Conservation (phyloP, 192 early-diverging fungal genomes). For the Coemansia sp. region DNA sequence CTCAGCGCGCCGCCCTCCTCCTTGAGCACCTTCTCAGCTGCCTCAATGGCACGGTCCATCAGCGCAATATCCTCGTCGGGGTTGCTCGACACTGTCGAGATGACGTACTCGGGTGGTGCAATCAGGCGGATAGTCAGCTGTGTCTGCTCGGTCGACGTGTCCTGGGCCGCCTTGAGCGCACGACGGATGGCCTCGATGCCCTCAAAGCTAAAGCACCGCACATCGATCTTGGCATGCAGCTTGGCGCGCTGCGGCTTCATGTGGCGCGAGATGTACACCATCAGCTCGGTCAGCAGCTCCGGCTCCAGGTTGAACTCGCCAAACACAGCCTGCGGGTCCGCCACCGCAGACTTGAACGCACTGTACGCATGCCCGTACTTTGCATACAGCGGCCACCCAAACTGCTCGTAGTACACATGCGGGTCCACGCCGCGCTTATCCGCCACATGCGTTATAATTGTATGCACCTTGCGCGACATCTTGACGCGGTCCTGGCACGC, state of each 20-base stretch:
- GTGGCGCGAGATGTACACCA: slow-evolving; percentile 82
- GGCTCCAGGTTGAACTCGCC: slow-evolving; percentile 69
- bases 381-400: slow-evolving; percentile 94
- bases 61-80: slow-evolving; percentile 80
- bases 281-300: slow-evolving; percentile 68
- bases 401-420: slow-evolving; percentile 76
- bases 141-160: slow-evolving; percentile 70
- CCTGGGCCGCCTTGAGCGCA: slow-evolving; percentile 86
- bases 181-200: slow-evolving; percentile 95
- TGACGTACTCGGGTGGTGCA: slow-evolving; percentile 92
- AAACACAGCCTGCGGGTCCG: slow-evolving; percentile 83
- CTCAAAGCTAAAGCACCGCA: slow-evolving; percentile 90
- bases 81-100: slow-evolving; percentile 82
- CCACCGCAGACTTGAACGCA: slow-evolving; percentile 92
- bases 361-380: slow-evolving; percentile 97
- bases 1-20: slow-evolving; percentile 68
- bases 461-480: slow-evolving; percentile 79
- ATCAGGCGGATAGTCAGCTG: slow-evolving; percentile 86
- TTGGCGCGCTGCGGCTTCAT: slow-evolving; percentile 95
- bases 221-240: slow-evolving; percentile 94
- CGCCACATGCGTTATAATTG: slow-evolving; percentile 63
- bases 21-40: slow-evolving; percentile 75
- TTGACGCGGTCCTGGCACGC: slow-evolving; percentile 92
- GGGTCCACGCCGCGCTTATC: slow-evolving; percentile 78
- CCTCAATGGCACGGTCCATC: slow-evolving; percentile 85